Evolutionary conservation across 805 yeast species (phyloP).

Genomic region (Schwanniomyces vanrijiae): DNA sequence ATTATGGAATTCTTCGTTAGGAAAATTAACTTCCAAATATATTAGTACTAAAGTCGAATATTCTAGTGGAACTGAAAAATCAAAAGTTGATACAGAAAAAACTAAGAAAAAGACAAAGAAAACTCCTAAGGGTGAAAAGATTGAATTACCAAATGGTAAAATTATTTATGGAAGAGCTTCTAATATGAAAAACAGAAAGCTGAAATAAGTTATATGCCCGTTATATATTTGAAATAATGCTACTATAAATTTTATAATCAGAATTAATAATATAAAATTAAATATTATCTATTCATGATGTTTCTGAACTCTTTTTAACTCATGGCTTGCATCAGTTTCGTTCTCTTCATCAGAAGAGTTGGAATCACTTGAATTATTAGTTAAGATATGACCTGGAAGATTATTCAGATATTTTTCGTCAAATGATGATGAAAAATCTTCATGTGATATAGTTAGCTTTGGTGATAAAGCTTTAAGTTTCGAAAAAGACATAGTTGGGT

Average conservation of each 20-base stretch:
- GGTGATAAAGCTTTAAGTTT: slow-evolving; percentile 36
- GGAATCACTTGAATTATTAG: slow-evolving; percentile 43
- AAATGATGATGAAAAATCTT: neutral
- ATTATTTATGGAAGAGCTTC: slow-evolving; percentile 39
- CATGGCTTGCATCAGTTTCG: slow-evolving; percentile 27
- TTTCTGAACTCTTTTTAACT: slow-evolving; percentile 43
- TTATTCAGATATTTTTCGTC: slow-evolving; percentile 20
- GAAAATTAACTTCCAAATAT: slow-evolving; percentile 20
- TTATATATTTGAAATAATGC: slow-evolving; percentile 1
- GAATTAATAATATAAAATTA: neutral
- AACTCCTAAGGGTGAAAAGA: slow-evolving; percentile 41
- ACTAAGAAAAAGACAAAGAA: slow-evolving; percentile 29
- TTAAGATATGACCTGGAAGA: slow-evolving; percentile 30
- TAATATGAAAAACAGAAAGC: slow-evolving; percentile 10
- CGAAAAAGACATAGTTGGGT: slow-evolving; percentile 15
- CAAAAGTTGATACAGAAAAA: slow-evolving; percentile 6
- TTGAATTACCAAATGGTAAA: slow-evolving; percentile 62
- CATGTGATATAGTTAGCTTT: slow-evolving; percentile 5
- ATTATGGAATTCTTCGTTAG: slow-evolving; percentile 47
- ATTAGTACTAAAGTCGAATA: slow-evolving; percentile 5
- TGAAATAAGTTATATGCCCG: slow-evolving; percentile 2
- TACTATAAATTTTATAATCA: neutral
- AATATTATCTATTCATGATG: slow-evolving; percentile 21
- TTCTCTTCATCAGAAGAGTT: slow-evolving; percentile 42
- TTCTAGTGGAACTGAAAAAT: slow-evolving; percentile 9